phyloP scores from a whole-genome alignment of 2,329 filamentous ascomycete species.

The Neoscytalidium dimidiatum region DNA sequence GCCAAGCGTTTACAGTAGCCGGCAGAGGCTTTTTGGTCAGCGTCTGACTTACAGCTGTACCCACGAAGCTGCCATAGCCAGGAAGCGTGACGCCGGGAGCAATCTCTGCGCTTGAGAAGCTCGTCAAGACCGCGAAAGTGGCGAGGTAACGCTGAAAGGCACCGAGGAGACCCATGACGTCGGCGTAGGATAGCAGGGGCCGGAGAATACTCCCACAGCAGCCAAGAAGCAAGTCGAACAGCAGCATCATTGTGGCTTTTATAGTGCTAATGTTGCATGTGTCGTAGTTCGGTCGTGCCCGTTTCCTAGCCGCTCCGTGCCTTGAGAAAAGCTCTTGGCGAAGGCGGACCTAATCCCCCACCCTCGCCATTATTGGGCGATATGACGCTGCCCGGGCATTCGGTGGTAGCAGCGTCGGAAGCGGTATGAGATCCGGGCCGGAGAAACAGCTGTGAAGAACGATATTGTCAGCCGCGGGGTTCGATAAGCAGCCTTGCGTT shows the following conservation, averaged over 20 bases:
- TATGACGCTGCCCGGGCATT: background rate
- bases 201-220: background rate
- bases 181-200: background rate
- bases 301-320: background rate
- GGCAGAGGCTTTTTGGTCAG: slow-evolving; percentile 36
- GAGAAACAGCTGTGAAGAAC: background rate
- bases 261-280: background rate
- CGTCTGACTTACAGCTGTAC: slow-evolving; percentile 40
- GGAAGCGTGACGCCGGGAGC: slow-evolving; percentile 31
- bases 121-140: background rate
- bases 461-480: background rate
- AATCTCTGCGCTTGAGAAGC: background rate
- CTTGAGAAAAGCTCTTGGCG: background rate
- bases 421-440: background rate
- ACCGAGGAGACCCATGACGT: background rate
- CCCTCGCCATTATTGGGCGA: background rate
- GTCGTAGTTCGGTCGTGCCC: background rate
- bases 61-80: slow-evolving; percentile 45
- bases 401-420: background rate
- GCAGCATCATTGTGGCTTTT: background rate
- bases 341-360: background rate
- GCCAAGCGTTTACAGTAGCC: slow-evolving; percentile 48
- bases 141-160: background rate
- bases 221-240: background rate
- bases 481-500: background rate